These are phyloP conservation scores for Penicillium janthinellum DNA, from an alignment of 2,329 filamentous ascomycete genomes.

Conservation along the genomic window DNA sequence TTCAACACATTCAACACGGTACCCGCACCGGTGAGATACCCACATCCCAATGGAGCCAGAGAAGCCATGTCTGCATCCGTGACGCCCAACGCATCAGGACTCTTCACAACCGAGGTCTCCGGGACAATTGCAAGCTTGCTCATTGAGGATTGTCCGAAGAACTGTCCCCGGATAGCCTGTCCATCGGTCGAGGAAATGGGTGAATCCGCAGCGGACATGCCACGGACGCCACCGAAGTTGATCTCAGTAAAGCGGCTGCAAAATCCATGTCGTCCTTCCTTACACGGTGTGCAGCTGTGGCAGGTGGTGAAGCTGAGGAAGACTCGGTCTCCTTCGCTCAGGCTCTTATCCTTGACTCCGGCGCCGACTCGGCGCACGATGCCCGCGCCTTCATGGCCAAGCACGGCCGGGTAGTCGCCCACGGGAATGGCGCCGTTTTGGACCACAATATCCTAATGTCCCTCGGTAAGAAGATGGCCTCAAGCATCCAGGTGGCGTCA, in stretches of 20 bases:
- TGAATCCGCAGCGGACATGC: conserved; percentile 18
- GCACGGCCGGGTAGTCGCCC: conserved; percentile 28
- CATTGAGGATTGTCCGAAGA: conserved; percentile 42
- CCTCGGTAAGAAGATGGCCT: background rate
- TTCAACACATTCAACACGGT: conserved; percentile 34
- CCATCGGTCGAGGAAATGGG: conserved; percentile 25
- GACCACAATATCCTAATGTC: conserved; percentile 31
- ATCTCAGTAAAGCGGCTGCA: conserved; percentile 25
- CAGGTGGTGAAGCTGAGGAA: conserved; percentile 32
- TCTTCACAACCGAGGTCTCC: conserved; percentile 35
- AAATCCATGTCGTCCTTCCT: conserved; percentile 20
- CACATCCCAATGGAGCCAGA: conserved; percentile 36
- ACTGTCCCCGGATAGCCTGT: conserved; percentile 31
- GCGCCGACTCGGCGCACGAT: conserved; percentile 34
- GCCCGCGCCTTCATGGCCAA: conserved; percentile 32
- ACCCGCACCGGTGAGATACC: conserved; percentile 37
- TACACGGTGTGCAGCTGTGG: conserved; percentile 23
- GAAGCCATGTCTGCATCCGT: conserved; percentile 26
- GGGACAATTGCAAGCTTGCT: conserved; percentile 34
- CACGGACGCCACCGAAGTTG: conserved; percentile 31
- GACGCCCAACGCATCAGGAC: conserved; percentile 3
- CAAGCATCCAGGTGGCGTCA: background rate
- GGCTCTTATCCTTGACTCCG: conserved; percentile 26
- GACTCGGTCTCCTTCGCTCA: conserved; percentile 36
- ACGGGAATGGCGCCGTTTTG: conserved; percentile 28